A percentile compares a stretch with the other conserved stretches of the same genome.
Evolutionary conservation across 306 rosid species (phyloP).

Genomic region (Canavalia ensiformis): DNA sequence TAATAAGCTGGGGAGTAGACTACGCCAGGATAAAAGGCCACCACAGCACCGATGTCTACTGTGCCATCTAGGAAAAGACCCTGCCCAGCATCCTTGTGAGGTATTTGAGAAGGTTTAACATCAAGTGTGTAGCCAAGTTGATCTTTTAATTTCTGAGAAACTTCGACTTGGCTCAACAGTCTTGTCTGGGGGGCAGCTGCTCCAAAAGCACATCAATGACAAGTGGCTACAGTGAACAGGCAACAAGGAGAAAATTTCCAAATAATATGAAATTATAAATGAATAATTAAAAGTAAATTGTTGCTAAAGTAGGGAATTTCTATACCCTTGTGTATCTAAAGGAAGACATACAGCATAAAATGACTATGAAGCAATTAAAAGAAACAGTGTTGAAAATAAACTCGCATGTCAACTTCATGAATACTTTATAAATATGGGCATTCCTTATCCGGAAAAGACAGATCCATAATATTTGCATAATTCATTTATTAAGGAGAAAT

Average conservation of each 20-base stretch:
- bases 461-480: conserved; percentile 16
- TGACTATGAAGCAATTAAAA: neutral
- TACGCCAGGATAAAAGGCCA: conserved; percentile 89
- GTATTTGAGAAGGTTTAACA: conserved; percentile 75
- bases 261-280: conserved; percentile 38
- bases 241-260: conserved; percentile 24
- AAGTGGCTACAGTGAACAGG: conserved; percentile 47
- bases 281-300: conserved; percentile 20
- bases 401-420: conserved; percentile 25
- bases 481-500: conserved; percentile 23
- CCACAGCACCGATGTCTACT: conserved; percentile 75
- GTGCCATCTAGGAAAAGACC: conserved; percentile 83
- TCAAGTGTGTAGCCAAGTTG: conserved; percentile 77
- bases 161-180: conserved; percentile 63
- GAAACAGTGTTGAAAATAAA: conserved; percentile 1
- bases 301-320: conserved; percentile 23
- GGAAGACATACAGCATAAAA: conserved; percentile 5
- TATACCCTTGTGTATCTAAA: conserved; percentile 15
- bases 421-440: conserved; percentile 27
- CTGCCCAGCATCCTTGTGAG: conserved; percentile 82
- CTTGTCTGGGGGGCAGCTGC: conserved; percentile 79
- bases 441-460: conserved; percentile 33
- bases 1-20: conserved; percentile 85
- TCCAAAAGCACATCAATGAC: conserved; percentile 62
- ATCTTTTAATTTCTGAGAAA: conserved; percentile 72